Percentiles rank a stretch among this genome's conserved stretches.
These are phyloP conservation scores for Hygrocybe coccinea DNA, from an alignment of 768 basidiomycete genomes.

Conservation along the genomic window DNA sequence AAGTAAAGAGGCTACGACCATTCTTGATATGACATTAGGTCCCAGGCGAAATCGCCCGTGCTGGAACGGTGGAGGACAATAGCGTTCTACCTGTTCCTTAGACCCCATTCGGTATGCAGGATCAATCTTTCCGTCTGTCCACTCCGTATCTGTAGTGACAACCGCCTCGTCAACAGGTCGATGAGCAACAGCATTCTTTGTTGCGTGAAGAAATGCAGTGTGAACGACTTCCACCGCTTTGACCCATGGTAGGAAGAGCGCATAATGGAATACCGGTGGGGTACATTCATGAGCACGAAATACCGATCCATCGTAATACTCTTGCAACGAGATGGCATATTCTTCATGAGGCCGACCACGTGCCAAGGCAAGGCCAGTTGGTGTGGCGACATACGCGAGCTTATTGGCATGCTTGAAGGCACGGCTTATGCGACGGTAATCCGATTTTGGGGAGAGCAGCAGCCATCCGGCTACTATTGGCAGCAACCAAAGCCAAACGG, in stretches of 20 bases:
- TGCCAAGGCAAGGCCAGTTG: not conserved
- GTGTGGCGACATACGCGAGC: slow-evolving; percentile 17
- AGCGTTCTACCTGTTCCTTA: not conserved
- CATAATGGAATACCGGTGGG: slow-evolving; percentile 29
- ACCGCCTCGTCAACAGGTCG: too few species aligned
- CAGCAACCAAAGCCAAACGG: slow-evolving; percentile 43
- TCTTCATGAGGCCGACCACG: not conserved
- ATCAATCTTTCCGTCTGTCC: not conserved
- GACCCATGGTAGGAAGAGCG: slow-evolving; percentile 27
- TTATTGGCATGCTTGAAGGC: slow-evolving; percentile 31
- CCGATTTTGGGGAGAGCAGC: slow-evolving; percentile 40
- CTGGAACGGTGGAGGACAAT: not conserved
- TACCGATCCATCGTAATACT: too few species aligned
- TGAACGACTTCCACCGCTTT: slow-evolving; percentile 22
- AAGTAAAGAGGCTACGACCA: slow-evolving; percentile 16
- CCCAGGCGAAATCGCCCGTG: not conserved
- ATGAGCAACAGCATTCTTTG: slow-evolving; percentile 10
- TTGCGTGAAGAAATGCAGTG: slow-evolving; percentile 22
- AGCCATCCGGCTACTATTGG: slow-evolving; percentile 43
- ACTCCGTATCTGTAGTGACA: not conserved
- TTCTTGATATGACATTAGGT: slow-evolving; percentile 17
- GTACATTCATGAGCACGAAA: slow-evolving; percentile 15
- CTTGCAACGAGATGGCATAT: slow-evolving; percentile 4
- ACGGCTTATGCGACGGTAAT: slow-evolving; percentile 26
- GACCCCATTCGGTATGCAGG: not conserved